phyloP scores from a whole-genome alignment of 805 yeast genomes.

The Yueomyces sinensis region DNA sequence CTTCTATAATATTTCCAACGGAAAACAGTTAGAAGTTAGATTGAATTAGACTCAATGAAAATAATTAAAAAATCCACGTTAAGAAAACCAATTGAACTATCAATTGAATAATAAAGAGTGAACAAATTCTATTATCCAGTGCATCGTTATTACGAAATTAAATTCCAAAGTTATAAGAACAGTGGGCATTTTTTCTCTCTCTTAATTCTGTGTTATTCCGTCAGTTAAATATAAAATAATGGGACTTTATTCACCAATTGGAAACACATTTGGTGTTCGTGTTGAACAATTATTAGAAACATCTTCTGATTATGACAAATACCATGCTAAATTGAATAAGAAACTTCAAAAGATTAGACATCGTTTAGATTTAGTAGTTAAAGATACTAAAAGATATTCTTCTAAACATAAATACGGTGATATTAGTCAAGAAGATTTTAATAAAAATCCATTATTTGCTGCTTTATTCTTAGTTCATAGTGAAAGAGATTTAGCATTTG shows the following conservation, averaged over 20 bases:
- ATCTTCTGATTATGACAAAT: conserved; percentile 55
- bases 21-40: too few species aligned
- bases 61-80: too few species aligned
- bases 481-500: conserved; percentile 48
- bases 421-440: conserved; percentile 37
- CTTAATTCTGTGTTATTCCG: too few species aligned
- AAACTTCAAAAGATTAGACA: conserved; percentile 53
- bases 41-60: too few species aligned
- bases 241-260: conserved; percentile 22
- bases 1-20: too few species aligned
- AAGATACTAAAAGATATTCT: conserved; percentile 51
- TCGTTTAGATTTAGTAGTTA: conserved; percentile 45
- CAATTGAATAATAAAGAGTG: too few species aligned
- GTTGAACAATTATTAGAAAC: conserved; percentile 49
- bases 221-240: too few species aligned
- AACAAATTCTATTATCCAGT: too few species aligned
- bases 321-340: conserved; percentile 49
- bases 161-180: too few species aligned
- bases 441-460: conserved; percentile 38
- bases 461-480: conserved; percentile 48
- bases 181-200: too few species aligned
- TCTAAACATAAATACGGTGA: conserved; percentile 33
- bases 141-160: too few species aligned
- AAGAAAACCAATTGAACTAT: too few species aligned
- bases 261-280: conserved; percentile 37